Percentiles rank a stretch among this genome's conserved stretches.
phyloP scores from a whole-genome alignment of 345 rosid genomes.

The Lepidium aucheri region DNA sequence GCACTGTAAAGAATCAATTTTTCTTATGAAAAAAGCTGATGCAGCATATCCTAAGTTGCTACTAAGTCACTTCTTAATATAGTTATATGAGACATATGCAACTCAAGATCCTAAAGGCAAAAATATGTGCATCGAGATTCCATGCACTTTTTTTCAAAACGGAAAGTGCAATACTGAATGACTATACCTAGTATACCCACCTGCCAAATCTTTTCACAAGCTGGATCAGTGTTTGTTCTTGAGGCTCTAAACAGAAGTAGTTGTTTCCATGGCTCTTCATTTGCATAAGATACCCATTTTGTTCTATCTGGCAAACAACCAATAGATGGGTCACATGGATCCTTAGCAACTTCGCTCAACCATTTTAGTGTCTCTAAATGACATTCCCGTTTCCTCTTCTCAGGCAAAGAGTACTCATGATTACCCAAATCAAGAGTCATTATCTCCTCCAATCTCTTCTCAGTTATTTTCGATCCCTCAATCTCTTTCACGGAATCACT shows the following conservation, averaged over 20 bases:
- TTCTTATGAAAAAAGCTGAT: background rate
- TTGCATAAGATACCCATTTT: conserved; percentile 56
- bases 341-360: conserved; percentile 50
- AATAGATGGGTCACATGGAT: conserved; percentile 48
- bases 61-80: background rate
- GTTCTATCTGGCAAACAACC: conserved; percentile 55
- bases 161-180: background rate
- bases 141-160: background rate
- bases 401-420: background rate
- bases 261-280: conserved; percentile 67
- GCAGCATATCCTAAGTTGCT: background rate
- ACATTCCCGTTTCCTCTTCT: conserved; percentile 52
- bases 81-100: background rate
- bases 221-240: conserved; percentile 28
- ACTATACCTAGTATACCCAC: conserved; percentile 28
- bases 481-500: conserved; percentile 11
- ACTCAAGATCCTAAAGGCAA: background rate
- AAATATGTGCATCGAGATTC: background rate
- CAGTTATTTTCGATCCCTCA: background rate
- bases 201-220: conserved; percentile 41
- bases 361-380: conserved; percentile 42
- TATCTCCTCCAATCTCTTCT: background rate
- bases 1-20: background rate
- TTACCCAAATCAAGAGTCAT: background rate
- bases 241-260: conserved; percentile 54